These are phyloP conservation scores for Didymella exigua DNA, from an alignment of 2,329 filamentous ascomycete species.

Conservation along the genomic window DNA sequence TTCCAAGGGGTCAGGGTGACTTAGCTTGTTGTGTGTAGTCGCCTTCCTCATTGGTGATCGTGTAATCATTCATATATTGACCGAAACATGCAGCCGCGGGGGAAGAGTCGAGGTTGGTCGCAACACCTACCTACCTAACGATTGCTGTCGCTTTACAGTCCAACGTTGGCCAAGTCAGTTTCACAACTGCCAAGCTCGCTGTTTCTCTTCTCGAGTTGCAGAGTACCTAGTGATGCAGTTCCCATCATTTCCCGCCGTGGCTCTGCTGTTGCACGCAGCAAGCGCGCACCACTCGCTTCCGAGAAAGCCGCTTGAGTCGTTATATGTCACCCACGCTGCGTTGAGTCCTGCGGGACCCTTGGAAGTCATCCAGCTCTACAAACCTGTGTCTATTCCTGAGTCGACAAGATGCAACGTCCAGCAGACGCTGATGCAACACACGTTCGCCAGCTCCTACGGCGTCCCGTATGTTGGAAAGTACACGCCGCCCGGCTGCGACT, in stretches of 20 bases:
- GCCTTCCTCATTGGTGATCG: slow-evolving; percentile 6
- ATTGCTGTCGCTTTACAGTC: not conserved
- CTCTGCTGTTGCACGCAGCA: slow-evolving; percentile 1
- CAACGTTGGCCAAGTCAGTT: not conserved
- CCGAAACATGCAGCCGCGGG: not conserved
- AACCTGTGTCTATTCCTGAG: not conserved
- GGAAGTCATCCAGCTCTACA: slow-evolving; percentile 8
- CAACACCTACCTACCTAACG: too few relatives aligned
- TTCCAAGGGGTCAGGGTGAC: not conserved
- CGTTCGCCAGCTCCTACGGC: slow-evolving; percentile 7
- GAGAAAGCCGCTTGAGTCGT: not conserved
- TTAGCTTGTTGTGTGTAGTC: not conserved
- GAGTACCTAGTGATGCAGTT: not conserved
- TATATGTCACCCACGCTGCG: not conserved
- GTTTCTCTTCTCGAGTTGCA: not conserved
- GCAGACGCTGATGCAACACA: slow-evolving; percentile 3
- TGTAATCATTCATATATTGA: not conserved
- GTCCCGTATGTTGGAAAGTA: not conserved
- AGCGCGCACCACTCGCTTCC: not conserved
- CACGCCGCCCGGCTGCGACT: not conserved
- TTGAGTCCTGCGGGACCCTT: not conserved
- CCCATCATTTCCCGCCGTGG: not conserved
- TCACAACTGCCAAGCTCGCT: not conserved
- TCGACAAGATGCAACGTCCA: not conserved
- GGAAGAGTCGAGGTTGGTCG: not conserved